phyloP scores from a whole-genome alignment of 371 early-diverging fungal genomes.

The Actinomucor elegans region DNA sequence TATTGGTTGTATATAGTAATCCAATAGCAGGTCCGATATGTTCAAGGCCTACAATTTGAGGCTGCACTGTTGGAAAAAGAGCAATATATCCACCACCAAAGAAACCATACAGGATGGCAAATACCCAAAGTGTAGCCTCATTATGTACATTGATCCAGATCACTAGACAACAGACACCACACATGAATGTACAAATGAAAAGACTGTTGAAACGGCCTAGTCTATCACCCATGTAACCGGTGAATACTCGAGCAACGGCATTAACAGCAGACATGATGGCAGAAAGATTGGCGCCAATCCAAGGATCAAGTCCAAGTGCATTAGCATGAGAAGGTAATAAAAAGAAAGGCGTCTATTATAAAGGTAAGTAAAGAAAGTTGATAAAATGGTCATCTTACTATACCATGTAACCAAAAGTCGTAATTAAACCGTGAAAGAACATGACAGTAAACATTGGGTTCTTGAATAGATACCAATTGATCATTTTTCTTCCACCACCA shows the following conservation, averaged over 20 bases:
- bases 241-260: conserved; percentile 40
- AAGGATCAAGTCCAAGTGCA: conserved; percentile 21
- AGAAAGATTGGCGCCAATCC: conserved; percentile 31
- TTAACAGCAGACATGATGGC: conserved; percentile 48
- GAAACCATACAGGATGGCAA: conserved; percentile 45
- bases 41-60: conserved; percentile 51
- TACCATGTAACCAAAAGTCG: conserved; percentile 38
- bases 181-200: conserved; percentile 38
- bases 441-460: conserved; percentile 28
- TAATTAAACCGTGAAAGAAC: conserved; percentile 33
- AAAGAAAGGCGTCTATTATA: conserved; percentile 27
- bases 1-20: conserved; percentile 49
- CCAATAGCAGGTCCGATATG: conserved; percentile 54
- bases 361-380: no score
- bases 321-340: conserved; percentile 34
- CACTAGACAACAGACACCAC: conserved; percentile 33
- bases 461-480: conserved; percentile 29
- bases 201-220: conserved; percentile 57
- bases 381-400: conserved; percentile 7
- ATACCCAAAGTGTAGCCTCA: conserved; percentile 34
- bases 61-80: conserved; percentile 52
- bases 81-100: conserved; percentile 58
- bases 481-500: conserved; percentile 47
- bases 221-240: conserved; percentile 52
- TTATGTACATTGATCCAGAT: conserved; percentile 41